These are phyloP conservation scores for Hypocreales sp. DNA, from an alignment of 2,329 filamentous ascomycete genomes.

Conservation along the genomic window DNA sequence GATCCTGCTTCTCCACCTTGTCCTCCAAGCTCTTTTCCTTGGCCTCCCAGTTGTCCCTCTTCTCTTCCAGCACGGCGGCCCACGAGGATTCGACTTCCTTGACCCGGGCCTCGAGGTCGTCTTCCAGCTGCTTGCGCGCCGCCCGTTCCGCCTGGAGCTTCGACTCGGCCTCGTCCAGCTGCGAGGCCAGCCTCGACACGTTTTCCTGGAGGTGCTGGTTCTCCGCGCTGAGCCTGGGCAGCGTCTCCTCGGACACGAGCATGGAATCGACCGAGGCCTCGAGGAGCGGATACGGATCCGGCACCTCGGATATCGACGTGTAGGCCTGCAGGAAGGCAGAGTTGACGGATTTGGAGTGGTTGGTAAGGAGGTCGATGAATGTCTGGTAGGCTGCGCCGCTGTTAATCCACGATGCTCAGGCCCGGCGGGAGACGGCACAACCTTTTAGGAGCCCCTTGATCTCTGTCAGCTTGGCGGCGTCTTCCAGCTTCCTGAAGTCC, in stretches of 20 bases:
- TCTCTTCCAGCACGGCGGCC: constrained; percentile 80
- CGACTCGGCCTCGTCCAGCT: constrained; percentile 70
- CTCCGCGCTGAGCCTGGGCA: constrained; percentile 79
- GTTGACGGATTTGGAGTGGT: constrained; percentile 88
- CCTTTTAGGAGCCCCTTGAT: constrained; percentile 83
- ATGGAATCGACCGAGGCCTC: constrained; percentile 94
- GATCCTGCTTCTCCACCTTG: constrained; percentile 87
- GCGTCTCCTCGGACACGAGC: constrained; percentile 77
- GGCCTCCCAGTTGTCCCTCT: constrained; percentile 89
- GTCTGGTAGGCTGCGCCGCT: constrained; percentile 75
- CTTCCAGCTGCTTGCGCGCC: constrained; percentile 60
- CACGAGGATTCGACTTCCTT: constrained; percentile 86
- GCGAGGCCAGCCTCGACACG: constrained; percentile 57
- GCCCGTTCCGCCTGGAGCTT: constrained; percentile 65
- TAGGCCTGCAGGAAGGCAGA: constrained; percentile 89
- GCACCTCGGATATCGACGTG: constrained; percentile 83
- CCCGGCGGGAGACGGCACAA: too few relatives aligned
- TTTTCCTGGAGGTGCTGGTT: constrained; percentile 75
- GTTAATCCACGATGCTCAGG: too few relatives aligned
- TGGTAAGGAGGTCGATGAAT: constrained; percentile 92
- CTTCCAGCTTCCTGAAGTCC: constrained; percentile 88
- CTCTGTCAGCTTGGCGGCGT: constrained; percentile 71
- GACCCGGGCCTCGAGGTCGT: constrained; percentile 60
- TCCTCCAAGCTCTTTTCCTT: constrained; percentile 87
- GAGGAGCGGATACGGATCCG: constrained; percentile 88